These are phyloP conservation scores for Xenoacremonium recifei DNA, from an alignment of 2,329 filamentous ascomycete genomes.

Conservation along the genomic window DNA sequence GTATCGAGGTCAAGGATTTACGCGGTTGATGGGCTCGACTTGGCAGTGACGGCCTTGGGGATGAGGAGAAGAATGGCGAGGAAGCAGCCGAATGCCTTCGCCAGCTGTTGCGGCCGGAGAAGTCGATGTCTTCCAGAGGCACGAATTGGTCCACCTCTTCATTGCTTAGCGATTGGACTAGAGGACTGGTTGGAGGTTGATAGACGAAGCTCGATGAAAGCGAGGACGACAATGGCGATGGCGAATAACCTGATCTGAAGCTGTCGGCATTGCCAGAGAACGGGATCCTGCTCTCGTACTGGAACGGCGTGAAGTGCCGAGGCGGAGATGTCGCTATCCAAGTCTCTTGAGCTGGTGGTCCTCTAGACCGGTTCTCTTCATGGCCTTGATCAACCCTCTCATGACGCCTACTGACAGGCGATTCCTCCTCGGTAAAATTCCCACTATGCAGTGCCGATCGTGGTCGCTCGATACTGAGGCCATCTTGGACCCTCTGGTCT, in stretches of 20 bases:
- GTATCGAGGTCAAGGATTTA: conserved; percentile 66
- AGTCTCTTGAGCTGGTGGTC: conserved; percentile 23
- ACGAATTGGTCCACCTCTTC: conserved; percentile 64
- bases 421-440: conserved; percentile 54
- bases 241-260: conserved; percentile 49
- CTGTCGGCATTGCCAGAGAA: conserved; percentile 33
- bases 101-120: conserved; percentile 38
- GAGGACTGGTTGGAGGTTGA: conserved; percentile 85
- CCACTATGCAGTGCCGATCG: conserved; percentile 72
- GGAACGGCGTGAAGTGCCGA: conserved; percentile 47
- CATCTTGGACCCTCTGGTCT: conserved; percentile 48
- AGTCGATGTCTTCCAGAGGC: conserved; percentile 49
- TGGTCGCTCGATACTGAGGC: conserved; percentile 73
- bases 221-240: conserved; percentile 70
- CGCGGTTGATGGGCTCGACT: conserved; percentile 80
- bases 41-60: conserved; percentile 28
- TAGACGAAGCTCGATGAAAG: conserved; percentile 79
- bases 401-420: conserved; percentile 12
- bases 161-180: conserved; percentile 86
- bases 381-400: conserved; percentile 2
- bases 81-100: conserved; percentile 65
- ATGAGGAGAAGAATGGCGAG: conserved; percentile 42
- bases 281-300: conserved; percentile 35
- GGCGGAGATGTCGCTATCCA: conserved; percentile 60
- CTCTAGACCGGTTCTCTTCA: conserved; percentile 18